Base-by-base conservation (phyloP, 192 early-diverging fungal genomes). In the Cetraspora pellucida region DNA sequence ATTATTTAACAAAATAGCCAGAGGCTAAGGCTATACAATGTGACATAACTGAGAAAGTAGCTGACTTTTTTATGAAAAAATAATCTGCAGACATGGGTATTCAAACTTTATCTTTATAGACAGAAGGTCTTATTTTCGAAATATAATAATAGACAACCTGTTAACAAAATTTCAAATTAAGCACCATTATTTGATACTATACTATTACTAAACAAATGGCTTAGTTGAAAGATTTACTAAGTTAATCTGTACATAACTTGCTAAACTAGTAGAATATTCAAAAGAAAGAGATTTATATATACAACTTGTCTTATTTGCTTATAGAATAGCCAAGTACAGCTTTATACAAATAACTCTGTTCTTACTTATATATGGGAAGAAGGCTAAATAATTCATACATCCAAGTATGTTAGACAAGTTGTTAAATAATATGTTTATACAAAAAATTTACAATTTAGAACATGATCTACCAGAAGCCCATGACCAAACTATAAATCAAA, bases 1-100 rank as follows among this genome's bases (percentile, higher is more conserved):
- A 83, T 21, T 83, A 80, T 58, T n/a, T 61, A 0, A 83, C 79
- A 3, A 78, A 78, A 54, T 83, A 74, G 79, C 79, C 79, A 0
- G 71, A 80, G n/a, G n/a, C n/a, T n/a, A 47, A 71, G 72, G 17
- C 31, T n/a, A 64, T 0, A 79, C 79, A 7, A 6, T 83, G 2
- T 44, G 77, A 77, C 0, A 75, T 72, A 37, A 77, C 59, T 5
- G 63, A 61, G 21, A 37, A 65, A 1, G 65, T 77, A 28, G 76
- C 72, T 0, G 60, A 54, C 0, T 82, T 82, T 47, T 82, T 1
- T 78, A 80, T 55, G 78, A 82, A 60, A 74, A 82, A 72, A 54
- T 80, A 23, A 57, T 78, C 3, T 66, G 76, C 21, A 45, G 71
- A 19, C 77, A 77, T 71, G 77, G 81, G 19, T 78, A 70, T 10